Evolutionary conservation across 495 filamentous ascomycete genomes (phyloP).

Genomic region (Penicillium samsonianum): DNA sequence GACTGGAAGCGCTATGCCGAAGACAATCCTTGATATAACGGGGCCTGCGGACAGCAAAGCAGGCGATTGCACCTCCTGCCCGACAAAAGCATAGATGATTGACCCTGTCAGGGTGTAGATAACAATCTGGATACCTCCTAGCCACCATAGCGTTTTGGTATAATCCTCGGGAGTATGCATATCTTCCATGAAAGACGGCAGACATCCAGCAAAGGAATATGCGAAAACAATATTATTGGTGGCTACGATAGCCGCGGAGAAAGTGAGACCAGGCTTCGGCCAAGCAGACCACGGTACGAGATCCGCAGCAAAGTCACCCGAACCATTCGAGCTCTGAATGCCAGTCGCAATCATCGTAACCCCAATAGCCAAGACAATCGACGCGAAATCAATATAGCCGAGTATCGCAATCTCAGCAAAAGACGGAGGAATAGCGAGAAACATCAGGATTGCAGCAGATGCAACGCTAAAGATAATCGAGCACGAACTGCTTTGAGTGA

Average conservation of each 20-base stretch:
- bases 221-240: conserved; percentile 71
- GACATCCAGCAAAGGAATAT: conserved; percentile 59
- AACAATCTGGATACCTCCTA: conserved; percentile 58
- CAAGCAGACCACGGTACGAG: conserved; percentile 33
- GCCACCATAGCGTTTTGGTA: conserved; percentile 57
- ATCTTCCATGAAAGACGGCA: conserved; percentile 69
- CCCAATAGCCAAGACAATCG: conserved; percentile 63
- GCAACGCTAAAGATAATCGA: conserved; percentile 62
- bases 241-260: conserved; percentile 51
- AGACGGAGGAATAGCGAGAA: conserved; percentile 58
- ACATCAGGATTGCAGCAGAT: conserved; percentile 58
- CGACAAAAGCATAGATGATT: conserved; percentile 68
- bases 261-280: conserved; percentile 30
- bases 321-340: conserved; percentile 38
- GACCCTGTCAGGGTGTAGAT: conserved; percentile 67
- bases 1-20: conserved; percentile 69
- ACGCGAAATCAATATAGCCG: conserved; percentile 60
- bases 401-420: conserved; percentile 57
- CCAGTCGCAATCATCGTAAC: conserved; percentile 66
- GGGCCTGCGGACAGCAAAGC: conserved; percentile 62
- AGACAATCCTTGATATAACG: conserved; percentile 64
- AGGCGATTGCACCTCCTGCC: conserved; percentile 61
- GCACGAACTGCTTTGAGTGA: conserved; percentile 60
- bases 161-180: conserved; percentile 66
- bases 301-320: conserved; percentile 25